phyloP scores from a whole-genome alignment of 148 eudicot species.

The Fagopyrum esculentum region DNA sequence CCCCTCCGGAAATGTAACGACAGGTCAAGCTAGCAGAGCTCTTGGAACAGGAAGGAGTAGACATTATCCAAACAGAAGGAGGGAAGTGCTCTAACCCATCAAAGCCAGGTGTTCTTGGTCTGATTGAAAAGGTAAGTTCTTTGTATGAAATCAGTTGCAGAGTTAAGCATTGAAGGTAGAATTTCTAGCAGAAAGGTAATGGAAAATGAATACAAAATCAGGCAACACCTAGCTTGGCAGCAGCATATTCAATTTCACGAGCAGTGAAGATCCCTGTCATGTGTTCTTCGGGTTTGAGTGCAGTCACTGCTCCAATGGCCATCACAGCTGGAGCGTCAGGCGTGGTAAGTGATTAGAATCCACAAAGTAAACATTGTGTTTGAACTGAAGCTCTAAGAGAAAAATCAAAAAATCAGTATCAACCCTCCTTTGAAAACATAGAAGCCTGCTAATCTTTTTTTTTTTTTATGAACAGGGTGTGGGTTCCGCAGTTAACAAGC shows the following conservation, averaged over 20 bases:
- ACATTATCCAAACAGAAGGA: conserved; percentile 89
- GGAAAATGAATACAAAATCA: conserved; percentile 7
- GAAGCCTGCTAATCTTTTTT: neutral
- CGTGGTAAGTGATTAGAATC: conserved; percentile 42
- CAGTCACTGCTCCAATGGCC: conserved; percentile 88
- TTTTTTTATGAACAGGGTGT: conserved; percentile 47
- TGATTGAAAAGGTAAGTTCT: conserved; percentile 71
- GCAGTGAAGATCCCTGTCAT: conserved; percentile 78
- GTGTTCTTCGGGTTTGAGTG: conserved; percentile 85
- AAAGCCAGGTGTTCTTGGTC: conserved; percentile 78
- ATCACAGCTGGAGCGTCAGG: conserved; percentile 92
- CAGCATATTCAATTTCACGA: conserved; percentile 82
- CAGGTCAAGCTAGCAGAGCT: conserved; percentile 76
- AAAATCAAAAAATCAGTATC: neutral
- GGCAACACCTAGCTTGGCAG: conserved; percentile 89
- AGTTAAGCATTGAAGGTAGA: neutral
- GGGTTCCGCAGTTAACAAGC: conserved; percentile 88
- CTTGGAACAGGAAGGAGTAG: conserved; percentile 75
- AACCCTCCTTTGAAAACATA: neutral
- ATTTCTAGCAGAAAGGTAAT: conserved; percentile 2
- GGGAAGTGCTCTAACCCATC: conserved; percentile 76
- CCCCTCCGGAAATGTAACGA: neutral
- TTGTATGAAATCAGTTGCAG: neutral
- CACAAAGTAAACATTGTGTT: neutral
- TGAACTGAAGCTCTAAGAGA: no score